Evolutionary conservation across 2,329 filamentous ascomycete genomes (phyloP), one percentile per base, ranked within the genome.

Genomic region (Dothiorella sarmentorum): DNA sequence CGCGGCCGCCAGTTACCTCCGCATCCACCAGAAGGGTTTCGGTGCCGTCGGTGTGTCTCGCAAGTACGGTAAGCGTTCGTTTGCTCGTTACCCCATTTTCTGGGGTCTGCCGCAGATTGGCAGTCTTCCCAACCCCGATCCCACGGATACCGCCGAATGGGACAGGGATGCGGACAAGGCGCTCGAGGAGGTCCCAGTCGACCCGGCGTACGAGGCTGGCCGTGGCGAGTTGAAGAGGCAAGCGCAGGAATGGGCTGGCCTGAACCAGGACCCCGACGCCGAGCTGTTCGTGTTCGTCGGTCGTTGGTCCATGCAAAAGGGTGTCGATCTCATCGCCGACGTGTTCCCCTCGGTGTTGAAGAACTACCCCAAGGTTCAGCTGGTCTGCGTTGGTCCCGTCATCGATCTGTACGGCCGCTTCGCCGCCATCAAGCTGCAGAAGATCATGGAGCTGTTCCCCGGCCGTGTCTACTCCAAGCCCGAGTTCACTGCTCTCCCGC

Each of bases 371-470:
- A 80, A 84, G 61, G 80, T 81, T 0, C 85, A 88, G 65, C 74
- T 88, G 7, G 83, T 88, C 43, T 83, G 80, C 62, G 71, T 88
- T 40, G 85, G 85, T 5, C 85, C 85, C 0, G 81, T 86, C 17
- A 87, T 88, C 64, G 85, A 88, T 72, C 74, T 88, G 1, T 86
- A 87, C 67, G 85, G 85, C 40, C 86, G 84, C 64, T 87, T 88
- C 62, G 85, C 85, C 7, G 85, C 85, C 1, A 70, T 87, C 29
- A 88, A 88, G 72, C 74, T 88, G 18, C 79, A 81, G 51, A 78
- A 78, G 60, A 81, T 88, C 71, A 87, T 86, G 84, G 76, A 84
- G 62, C 76, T 83, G 47, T 88, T 87, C 66, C 85, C 85, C 33
- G 82, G 82, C 22, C 76, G 85, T 49, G 85, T 88, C 5, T 87